phyloP scores from a whole-genome alignment of 176 grass and related monocot species.

The Carex pumila region DNA sequence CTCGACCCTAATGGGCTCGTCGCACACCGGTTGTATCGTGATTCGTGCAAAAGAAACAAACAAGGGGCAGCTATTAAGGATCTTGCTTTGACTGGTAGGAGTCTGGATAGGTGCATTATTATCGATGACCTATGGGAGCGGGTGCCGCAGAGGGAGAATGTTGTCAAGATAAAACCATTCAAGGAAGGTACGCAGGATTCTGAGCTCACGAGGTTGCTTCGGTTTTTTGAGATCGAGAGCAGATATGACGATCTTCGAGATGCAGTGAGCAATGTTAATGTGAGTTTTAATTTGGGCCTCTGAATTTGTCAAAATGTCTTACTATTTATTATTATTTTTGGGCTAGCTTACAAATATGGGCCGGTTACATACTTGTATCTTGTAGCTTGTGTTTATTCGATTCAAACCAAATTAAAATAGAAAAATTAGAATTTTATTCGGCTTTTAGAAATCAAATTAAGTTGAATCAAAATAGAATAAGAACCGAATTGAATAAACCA shows the following conservation, averaged over 20 bases:
- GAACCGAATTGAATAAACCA: no score
- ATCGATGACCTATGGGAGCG: neutral
- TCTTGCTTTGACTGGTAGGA: neutral
- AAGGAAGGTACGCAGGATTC: neutral
- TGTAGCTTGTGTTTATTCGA: no score
- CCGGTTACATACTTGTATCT: neutral
- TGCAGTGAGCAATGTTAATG: neutral
- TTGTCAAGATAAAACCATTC: neutral
- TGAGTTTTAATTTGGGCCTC: neutral
- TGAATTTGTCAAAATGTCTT: neutral
- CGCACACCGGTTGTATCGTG: neutral
- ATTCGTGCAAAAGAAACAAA: neutral
- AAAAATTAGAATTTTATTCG: no score
- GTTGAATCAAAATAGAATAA: no score
- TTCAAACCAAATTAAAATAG: no score
- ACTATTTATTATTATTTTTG: neutral
- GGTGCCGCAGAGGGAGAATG: neutral
- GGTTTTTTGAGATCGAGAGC: neutral
- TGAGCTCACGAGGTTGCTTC: neutral
- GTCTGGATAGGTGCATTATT: neutral
- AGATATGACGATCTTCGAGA: neutral
- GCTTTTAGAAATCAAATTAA: no score
- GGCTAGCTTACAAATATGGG: neutral
- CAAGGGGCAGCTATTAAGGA: neutral
- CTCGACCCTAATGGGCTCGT: conserved; percentile 1